These are phyloP conservation scores for Aspergillus saccharolyticus DNA, from an alignment of 495 filamentous ascomycete genomes.

Conservation along the genomic window DNA sequence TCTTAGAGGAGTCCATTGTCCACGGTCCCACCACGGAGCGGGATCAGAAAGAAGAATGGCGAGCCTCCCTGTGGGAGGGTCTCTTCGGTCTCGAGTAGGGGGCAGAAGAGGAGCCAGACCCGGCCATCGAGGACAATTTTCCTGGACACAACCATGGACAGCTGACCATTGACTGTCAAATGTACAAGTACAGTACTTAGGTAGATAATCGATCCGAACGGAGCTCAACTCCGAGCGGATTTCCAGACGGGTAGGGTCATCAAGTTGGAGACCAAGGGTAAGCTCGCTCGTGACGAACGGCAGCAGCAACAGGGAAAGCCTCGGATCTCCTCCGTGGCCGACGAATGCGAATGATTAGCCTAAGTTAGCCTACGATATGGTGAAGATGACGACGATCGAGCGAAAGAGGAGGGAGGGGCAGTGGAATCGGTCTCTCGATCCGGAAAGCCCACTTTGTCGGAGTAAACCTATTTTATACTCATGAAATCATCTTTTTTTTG, in stretches of 20 bases:
- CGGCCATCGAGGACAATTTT: background rate
- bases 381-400: background rate
- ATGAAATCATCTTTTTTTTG: too few species aligned
- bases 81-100: background rate
- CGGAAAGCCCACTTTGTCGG: background rate
- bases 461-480: background rate
- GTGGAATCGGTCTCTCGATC: background rate
- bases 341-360: background rate
- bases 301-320: too few species aligned
- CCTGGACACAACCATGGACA: background rate
- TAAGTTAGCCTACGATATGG: background rate
- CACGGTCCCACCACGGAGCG: constrained; percentile 10
- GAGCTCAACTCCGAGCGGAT: background rate
- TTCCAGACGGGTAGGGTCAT: background rate
- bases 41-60: constrained; percentile 4
- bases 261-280: background rate
- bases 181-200: too few species aligned
- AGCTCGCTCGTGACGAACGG: background rate
- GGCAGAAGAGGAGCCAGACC: background rate
- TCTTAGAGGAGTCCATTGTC: constrained; percentile 6
- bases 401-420: background rate
- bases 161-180: background rate
- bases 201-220: background rate
- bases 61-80: background rate
- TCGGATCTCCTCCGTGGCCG: background rate